phyloP scores from a whole-genome alignment of 202 grass and related monocot genomes.

The Hordeum pubiflorum region DNA sequence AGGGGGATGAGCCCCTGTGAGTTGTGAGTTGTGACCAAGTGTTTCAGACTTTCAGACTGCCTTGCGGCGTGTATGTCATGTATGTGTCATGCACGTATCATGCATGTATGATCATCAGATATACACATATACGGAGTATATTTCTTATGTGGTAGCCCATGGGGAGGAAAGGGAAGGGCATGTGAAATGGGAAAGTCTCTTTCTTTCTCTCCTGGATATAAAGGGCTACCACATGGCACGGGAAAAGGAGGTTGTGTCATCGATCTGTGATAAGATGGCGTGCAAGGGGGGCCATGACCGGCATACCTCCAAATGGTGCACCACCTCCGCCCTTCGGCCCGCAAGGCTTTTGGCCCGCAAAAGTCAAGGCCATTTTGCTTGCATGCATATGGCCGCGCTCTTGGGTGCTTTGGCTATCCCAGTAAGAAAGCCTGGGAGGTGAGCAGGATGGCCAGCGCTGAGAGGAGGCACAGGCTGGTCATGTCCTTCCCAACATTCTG shows the following conservation, averaged over 20 bases:
- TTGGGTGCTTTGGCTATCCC: constrained; percentile 29
- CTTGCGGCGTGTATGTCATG: neutral
- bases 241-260: constrained; percentile 33
- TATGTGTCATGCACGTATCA: neutral
- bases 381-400: constrained; percentile 13
- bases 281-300: constrained; percentile 13
- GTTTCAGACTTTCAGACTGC: neutral
- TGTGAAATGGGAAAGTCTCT: constrained; percentile 31
- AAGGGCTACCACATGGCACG: constrained; percentile 37
- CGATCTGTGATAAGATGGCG: constrained; percentile 42
- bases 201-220: constrained; percentile 39
- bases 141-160: constrained; percentile 16
- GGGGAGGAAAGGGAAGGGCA: constrained; percentile 1
- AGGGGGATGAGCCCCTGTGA: neutral
- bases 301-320: constrained; percentile 51
- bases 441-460: constrained; percentile 44
- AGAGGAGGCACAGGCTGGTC: constrained; percentile 28
- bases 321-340: constrained; percentile 29
- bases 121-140: neutral
- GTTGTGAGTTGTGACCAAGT: constrained; percentile 22
- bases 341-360: constrained; percentile 44
- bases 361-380: constrained; percentile 37
- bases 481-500: constrained; percentile 52
- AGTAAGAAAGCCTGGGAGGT: constrained; percentile 54
- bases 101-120: neutral